phyloP scores from a whole-genome alignment of 805 yeast genomes.

The Wickerhamiella azyma region DNA sequence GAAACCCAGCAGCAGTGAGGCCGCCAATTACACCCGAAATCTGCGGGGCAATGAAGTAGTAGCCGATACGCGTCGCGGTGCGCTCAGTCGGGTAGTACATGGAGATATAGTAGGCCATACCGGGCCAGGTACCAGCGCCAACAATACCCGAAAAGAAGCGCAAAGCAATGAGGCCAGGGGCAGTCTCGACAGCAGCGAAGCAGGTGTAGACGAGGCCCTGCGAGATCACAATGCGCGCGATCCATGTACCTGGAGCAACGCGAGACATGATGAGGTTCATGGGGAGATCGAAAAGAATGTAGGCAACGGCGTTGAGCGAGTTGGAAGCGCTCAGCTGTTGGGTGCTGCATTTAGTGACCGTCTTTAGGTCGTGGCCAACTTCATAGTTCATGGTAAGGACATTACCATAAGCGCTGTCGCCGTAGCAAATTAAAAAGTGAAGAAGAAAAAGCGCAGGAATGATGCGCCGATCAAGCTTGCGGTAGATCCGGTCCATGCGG shows the following conservation, averaged over 20 bases:
- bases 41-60: constrained; percentile 85
- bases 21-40: constrained; percentile 84
- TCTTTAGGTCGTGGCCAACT: constrained; percentile 45
- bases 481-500: constrained; percentile 26
- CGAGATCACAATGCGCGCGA: constrained; percentile 59
- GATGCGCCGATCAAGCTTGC: constrained; percentile 53
- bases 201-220: constrained; percentile 71
- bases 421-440: constrained; percentile 68
- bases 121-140: constrained; percentile 87
- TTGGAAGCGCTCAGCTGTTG: constrained; percentile 60
- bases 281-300: constrained; percentile 73
- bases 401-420: constrained; percentile 61
- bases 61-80: constrained; percentile 68
- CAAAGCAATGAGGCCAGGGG: constrained; percentile 52
- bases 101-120: constrained; percentile 69
- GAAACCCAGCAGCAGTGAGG: constrained; percentile 75
- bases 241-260: constrained; percentile 74
- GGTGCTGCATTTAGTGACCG: constrained; percentile 36
- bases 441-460: constrained; percentile 74
- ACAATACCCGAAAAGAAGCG: constrained; percentile 62
- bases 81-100: constrained; percentile 76
- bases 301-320: constrained; percentile 72
- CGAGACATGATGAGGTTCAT: constrained; percentile 78
- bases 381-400: constrained; percentile 64
- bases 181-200: constrained; percentile 44